phyloP scores from a whole-genome alignment of 192 early-diverging fungal genomes.

The Cetraspora pellucida region DNA sequence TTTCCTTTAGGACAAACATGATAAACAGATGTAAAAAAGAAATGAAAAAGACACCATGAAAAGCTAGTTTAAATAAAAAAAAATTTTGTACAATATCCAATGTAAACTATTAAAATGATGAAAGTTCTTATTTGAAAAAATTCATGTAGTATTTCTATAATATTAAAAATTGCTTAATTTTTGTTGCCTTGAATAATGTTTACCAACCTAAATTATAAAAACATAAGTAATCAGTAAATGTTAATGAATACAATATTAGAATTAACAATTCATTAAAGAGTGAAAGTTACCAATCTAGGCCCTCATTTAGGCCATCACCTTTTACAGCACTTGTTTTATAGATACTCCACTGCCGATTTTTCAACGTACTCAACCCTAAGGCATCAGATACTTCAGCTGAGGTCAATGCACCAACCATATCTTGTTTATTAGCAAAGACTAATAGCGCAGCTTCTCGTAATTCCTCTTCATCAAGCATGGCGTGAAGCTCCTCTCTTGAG shows the following conservation, averaged over 20 bases:
- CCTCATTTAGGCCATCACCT: slow-evolving; percentile 91
- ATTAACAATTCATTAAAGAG: neutral
- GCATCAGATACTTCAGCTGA: slow-evolving; percentile 86
- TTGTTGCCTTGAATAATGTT: slow-evolving; percentile 52
- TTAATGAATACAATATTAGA: neutral
- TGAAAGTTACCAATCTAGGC: slow-evolving; percentile 85
- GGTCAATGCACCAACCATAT: slow-evolving; percentile 91
- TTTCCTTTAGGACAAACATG: no score
- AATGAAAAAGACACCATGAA: no score
- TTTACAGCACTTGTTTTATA: slow-evolving; percentile 92
- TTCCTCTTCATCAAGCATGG: slow-evolving; percentile 97
- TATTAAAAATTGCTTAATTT: neutral
- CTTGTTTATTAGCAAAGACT: slow-evolving; percentile 99
- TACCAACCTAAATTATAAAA: slow-evolving; percentile 43
- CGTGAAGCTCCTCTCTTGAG: slow-evolving; percentile 85
- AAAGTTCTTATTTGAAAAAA: no score
- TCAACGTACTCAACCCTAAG: slow-evolving; percentile 79
- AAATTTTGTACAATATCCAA: no score
- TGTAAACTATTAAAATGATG: no score
- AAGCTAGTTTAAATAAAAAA: no score
- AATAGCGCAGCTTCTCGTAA: slow-evolving; percentile 84
- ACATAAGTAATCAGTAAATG: slow-evolving; percentile 1
- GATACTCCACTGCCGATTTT: slow-evolving; percentile 92
- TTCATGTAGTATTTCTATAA: no score
- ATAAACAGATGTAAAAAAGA: no score